Evolutionary conservation across 1,284 basidiomycete species (phyloP).

Genomic region (Tylopilus sp.): DNA sequence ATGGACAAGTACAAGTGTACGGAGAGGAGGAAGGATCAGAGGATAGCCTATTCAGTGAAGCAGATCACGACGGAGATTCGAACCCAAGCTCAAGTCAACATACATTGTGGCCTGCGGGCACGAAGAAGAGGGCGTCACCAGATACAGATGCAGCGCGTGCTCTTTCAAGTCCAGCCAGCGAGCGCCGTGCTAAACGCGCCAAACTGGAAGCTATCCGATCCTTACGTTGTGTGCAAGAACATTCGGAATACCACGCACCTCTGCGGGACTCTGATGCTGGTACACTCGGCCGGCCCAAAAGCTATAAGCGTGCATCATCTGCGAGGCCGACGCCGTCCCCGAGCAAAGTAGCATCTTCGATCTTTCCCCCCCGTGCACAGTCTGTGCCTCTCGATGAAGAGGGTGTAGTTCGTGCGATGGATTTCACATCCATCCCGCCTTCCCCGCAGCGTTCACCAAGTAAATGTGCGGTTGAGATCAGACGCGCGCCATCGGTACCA

Average conservation of each 20-base stretch:
- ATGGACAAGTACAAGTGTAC: background rate
- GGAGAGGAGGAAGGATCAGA: slow-evolving; percentile 3
- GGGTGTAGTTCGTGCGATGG: slow-evolving; percentile 13
- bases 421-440: slow-evolving; percentile 21
- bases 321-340: slow-evolving; percentile 18
- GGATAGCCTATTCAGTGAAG: slow-evolving; percentile 7
- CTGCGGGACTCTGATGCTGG: slow-evolving; percentile 17
- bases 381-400: slow-evolving; percentile 29
- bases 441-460: slow-evolving; percentile 29
- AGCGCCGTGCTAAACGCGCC: slow-evolving; percentile 24
- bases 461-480: slow-evolving; percentile 24
- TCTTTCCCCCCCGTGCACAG: slow-evolving; percentile 25
- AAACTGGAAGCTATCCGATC: slow-evolving; percentile 22
- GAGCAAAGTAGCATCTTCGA: slow-evolving; percentile 9
- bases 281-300: slow-evolving; percentile 1
- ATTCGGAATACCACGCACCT: slow-evolving; percentile 17
- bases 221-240: slow-evolving; percentile 9
- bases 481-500: slow-evolving; percentile 26
- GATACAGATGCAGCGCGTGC: slow-evolving; percentile 17
- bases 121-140: slow-evolving; percentile 29
- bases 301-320: slow-evolving; percentile 20
- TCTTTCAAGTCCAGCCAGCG: slow-evolving; percentile 11
- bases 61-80: background rate
- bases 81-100: background rate
- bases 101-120: slow-evolving; percentile 2